Base-by-base conservation (phyloP, 768 basidiomycete genomes). In the Gyrodon lividus region DNA sequence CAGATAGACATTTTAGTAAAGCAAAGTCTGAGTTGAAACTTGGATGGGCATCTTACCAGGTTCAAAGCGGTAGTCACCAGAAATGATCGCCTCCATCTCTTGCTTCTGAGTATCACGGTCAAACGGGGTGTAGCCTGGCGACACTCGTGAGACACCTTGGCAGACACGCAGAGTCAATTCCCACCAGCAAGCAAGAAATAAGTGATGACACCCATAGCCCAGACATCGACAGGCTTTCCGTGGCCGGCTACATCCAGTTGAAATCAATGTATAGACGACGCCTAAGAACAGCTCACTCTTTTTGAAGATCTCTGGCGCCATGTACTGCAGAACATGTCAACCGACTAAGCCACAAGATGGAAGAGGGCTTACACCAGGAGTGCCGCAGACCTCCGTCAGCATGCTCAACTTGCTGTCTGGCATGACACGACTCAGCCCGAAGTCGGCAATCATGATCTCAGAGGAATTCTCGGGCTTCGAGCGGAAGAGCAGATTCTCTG, bases 191-290 rank as follows among this genome's bases (percentile, higher is more conserved):
- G 85, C 4, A 98, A 75, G 85, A 97, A 97, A 73, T 98, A 98
- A 12, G 96, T 90, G 69, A 99, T 95, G 43, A 99, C 96, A 34
- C 96, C 96, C 83, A 98, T 95, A 1, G 96, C 94, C 95, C 93
- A 95, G 49, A 96, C 73, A 62, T 96, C 96, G 16, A 97, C 95
- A 8, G 95, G 94, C 72, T 91, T 97, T 37, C 88, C 83, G 61
- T 99, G 96, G 4, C 96, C 96, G 49, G 85, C 88, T 89, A 63
- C 26, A 47, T 39, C 8, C 23, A 24, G 16, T 13, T 23, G 57
- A 44, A 57, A 37, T 38, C 28, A 38, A 34, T 50, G 20, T 7
- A 22, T 6, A 7, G n/a, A 42, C 9, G 13, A 19, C 28, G 6
- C 12, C 8, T n/a, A 41, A 45, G 5, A 34, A 44, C 13, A 19